Conservation (phyloP, 2,329 filamentous ascomycete species). For the Akanthomyces uredinophilus region DNA sequence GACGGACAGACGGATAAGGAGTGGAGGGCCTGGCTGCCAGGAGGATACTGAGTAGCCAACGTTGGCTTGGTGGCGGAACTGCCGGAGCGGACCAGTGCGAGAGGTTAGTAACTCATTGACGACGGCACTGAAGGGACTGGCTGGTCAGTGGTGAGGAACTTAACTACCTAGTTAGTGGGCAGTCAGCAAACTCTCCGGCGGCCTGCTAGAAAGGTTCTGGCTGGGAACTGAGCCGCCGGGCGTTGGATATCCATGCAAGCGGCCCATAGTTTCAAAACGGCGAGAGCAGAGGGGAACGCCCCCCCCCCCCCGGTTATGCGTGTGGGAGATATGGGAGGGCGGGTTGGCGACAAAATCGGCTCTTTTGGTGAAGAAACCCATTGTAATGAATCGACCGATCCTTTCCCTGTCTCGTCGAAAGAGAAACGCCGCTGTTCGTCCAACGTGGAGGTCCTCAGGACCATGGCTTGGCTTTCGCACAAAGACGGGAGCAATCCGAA, state of each 20-base stretch:
- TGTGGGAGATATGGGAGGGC: neutral
- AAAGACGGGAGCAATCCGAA: no score
- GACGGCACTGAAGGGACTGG: neutral
- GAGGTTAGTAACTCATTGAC: neutral
- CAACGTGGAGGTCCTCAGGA: neutral
- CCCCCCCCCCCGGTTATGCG: no score
- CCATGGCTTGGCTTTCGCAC: neutral
- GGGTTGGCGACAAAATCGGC: neutral
- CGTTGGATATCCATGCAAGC: neutral
- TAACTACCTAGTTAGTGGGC: neutral
- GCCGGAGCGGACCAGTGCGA: neutral
- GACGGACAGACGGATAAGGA: neutral
- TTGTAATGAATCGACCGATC: neutral
- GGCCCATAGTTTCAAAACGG: conserved; percentile 7
- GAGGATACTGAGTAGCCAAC: neutral
- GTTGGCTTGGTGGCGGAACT: conserved; percentile 4
- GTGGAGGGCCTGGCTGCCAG: neutral
- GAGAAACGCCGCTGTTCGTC: neutral
- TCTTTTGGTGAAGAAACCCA: neutral
- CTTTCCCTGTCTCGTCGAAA: neutral
- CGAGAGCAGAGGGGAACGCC: neutral
- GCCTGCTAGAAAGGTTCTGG: neutral
- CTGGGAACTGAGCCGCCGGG: neutral
- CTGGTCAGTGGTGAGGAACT: no score
- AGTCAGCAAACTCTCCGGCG: neutral